Evolutionary conservation across 352 stramenopile species (phyloP), one percentile per base, ranked within the genome.

Genomic region (Pythium scleroteichum): DNA sequence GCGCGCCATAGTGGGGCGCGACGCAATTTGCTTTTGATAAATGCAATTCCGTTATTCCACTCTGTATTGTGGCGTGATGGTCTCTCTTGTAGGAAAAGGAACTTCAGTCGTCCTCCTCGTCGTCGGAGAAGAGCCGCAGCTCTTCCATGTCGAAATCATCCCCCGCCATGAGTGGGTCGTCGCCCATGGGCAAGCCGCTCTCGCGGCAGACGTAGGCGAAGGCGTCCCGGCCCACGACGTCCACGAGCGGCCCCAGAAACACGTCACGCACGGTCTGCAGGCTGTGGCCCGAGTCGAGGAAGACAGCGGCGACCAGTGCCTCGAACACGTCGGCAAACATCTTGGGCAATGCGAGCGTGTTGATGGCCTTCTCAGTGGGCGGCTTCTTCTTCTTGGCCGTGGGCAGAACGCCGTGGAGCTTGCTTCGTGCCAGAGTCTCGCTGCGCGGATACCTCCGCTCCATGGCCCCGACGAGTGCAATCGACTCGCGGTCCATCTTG

Each of bases 311-410:
- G 23, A 95, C 84, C 26, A 96, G 76, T 1, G 87, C 84, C 79
- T 96, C 87, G 66, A 95, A 94, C 13, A 93, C 79, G 59, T 96
- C 87, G 7, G 78, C 87, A 69, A 92, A 93, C 66, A 94, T 83
- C 62, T 96, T 96, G 13, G 87, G 87, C 24, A 95, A 62, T 2
- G 72, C 58, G 50, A 81, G 38, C n/a, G 67, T 50, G 53, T 72
- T 87, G 35, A 59, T 67, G 20, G 55, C 73, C 10, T 69, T 66
- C 27, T 62, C 57, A 16, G 2, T 24, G 12, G 16, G 22, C 17
- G 39, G 19, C 27, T 14, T 52, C 22, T 23, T 45, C 20, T 16
- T 20, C 2, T 16, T 35, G 22, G 1, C 13, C 14, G 14, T 27
- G 52, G 29, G 5, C 29, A 35, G 5, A 10, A 35, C 29, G 29